Percentiles rank a stretch among this genome's conserved stretches.
Evolutionary conservation across 257 asterid genomes (phyloP).

Genomic region (Nicotiana obtusifolia): DNA sequence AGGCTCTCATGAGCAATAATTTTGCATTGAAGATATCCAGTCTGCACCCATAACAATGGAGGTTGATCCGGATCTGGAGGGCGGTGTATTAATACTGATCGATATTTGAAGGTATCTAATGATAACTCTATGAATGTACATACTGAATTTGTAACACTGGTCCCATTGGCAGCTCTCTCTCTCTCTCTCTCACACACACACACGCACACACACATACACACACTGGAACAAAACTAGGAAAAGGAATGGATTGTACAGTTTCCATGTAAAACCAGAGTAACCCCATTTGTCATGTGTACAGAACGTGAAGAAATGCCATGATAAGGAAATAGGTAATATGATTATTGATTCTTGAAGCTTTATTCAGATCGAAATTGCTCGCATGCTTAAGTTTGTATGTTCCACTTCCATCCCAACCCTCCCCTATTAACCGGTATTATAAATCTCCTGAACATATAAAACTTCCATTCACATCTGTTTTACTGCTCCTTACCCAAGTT

Average conservation of each 20-base stretch:
- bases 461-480: no score
- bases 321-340: background rate
- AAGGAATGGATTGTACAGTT: background rate
- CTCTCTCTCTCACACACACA: no score
- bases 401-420: background rate
- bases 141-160: background rate
- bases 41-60: background rate
- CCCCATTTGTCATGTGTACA: background rate
- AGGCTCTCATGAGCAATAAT: background rate
- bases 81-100: background rate
- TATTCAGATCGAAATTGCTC: background rate
- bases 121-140: background rate
- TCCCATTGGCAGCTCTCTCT: background rate
- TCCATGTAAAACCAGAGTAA: background rate
- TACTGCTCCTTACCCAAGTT: no score
- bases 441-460: no score
- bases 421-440: no score
- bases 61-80: background rate
- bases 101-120: background rate
- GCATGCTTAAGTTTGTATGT: background rate
- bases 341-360: no score
- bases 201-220: background rate
- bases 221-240: background rate
- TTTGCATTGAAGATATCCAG: background rate
- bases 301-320: background rate